A percentile compares a stretch with the other conserved stretches of the same genome.
Conservation (phyloP, 495 filamentous ascomycete genomes). For the Penicillium odoratum region DNA sequence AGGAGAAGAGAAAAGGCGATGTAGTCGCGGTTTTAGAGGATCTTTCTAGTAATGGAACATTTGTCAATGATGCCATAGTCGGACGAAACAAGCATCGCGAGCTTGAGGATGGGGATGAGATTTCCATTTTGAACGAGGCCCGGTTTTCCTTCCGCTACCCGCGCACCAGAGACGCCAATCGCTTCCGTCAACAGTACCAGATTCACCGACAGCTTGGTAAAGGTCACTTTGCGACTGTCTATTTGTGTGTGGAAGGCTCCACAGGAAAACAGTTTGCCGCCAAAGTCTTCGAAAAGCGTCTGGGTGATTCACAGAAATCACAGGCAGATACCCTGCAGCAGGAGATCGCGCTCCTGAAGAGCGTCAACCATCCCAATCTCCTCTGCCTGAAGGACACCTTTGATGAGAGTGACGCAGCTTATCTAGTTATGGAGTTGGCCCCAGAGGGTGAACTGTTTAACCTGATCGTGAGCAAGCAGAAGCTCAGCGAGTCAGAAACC, state of each 20-base stretch:
- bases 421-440: constrained; percentile 89
- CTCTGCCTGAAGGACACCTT: constrained; percentile 95
- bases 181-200: constrained; percentile 83
- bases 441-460: constrained; percentile 95
- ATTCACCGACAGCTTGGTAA: constrained; percentile 87
- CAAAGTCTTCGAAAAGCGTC: constrained; percentile 86
- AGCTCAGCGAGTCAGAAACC: constrained; percentile 79
- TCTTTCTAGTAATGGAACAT: constrained; percentile 94
- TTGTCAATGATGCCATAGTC: constrained; percentile 87
- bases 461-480: constrained; percentile 82
- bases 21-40: constrained; percentile 84
- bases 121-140: constrained; percentile 77
- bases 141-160: constrained; percentile 92
- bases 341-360: constrained; percentile 94
- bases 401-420: constrained; percentile 86
- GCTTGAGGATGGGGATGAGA: constrained; percentile 84
- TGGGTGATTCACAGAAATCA: constrained; percentile 74
- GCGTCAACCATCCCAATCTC: constrained; percentile 93
- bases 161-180: constrained; percentile 67
- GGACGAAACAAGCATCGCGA: constrained; percentile 90
- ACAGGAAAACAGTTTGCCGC: constrained; percentile 85
- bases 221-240: constrained; percentile 95
- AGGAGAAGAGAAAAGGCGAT: constrained; percentile 79
- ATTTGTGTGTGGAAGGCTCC: constrained; percentile 81
- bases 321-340: constrained; percentile 88